These are phyloP conservation scores for Sanghuangporus weigelae DNA, from an alignment of 1,284 basidiomycete species.

Conservation along the genomic window DNA sequence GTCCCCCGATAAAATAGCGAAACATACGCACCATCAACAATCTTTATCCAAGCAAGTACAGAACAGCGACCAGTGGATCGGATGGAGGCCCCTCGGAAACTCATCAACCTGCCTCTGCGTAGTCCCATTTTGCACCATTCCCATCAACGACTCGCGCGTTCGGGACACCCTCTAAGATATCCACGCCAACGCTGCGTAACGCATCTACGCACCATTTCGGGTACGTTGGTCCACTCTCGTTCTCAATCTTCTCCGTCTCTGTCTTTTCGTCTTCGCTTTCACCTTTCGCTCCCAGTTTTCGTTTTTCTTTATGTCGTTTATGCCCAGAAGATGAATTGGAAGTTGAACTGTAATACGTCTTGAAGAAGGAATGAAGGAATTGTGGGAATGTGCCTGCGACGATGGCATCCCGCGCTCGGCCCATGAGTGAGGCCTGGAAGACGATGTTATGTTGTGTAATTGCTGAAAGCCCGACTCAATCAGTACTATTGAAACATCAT, in stretches of 20 bases:
- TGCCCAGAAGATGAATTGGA: not conserved
- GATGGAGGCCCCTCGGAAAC: no score
- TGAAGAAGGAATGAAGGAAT: constrained; percentile 71
- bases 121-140: constrained; percentile 71
- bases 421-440: constrained; percentile 81
- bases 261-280: not conserved
- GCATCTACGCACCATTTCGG: constrained; percentile 83
- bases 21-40: no score
- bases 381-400: constrained; percentile 68
- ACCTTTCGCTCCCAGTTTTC: not conserved
- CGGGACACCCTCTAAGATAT: constrained; percentile 52
- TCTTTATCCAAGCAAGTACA: no score
- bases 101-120: constrained; percentile 28
- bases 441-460: constrained; percentile 75
- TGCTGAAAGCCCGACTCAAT: constrained; percentile 35
- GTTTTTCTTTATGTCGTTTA: not conserved
- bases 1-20: no score
- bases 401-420: constrained; percentile 72
- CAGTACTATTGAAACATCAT: constrained; percentile 8
- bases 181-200: constrained; percentile 67
- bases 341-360: constrained; percentile 58
- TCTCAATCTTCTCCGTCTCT: not conserved
- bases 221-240: constrained; percentile 39
- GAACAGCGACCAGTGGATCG: no score
- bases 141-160: constrained; percentile 49